These are phyloP conservation scores for Picochlorum sp. DNA, from an alignment of 139 green algal species.

Conservation along the genomic window DNA sequence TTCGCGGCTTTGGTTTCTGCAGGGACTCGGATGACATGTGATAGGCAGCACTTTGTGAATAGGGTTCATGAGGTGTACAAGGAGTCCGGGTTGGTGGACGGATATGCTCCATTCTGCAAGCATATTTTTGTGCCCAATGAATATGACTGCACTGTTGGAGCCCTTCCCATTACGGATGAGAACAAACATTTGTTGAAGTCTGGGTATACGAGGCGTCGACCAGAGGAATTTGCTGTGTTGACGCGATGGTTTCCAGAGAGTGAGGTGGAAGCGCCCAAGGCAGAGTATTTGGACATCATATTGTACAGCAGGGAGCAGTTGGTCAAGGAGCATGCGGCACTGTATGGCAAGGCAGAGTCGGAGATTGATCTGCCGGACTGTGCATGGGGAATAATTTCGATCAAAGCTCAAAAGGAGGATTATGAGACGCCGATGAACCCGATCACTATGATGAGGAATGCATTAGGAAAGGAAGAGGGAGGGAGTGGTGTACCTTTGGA, in stretches of 20 bases:
- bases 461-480: slow-evolving; percentile 78
- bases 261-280: slow-evolving; percentile 43
- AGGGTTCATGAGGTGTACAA: slow-evolving; percentile 45
- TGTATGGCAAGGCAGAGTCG: slow-evolving; percentile 33
- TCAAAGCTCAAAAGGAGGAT: slow-evolving; percentile 74
- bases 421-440: slow-evolving; percentile 88
- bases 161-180: slow-evolving; percentile 60
- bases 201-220: slow-evolving; percentile 60
- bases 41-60: slow-evolving; percentile 47
- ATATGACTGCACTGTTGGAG: slow-evolving; percentile 45
- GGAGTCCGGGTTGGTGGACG: slow-evolving; percentile 51
- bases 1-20: background rate
- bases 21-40: slow-evolving; percentile 10
- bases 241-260: slow-evolving; percentile 56
- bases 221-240: slow-evolving; percentile 81
- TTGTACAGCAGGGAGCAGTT: slow-evolving; percentile 88
- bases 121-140: slow-evolving; percentile 91
- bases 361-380: slow-evolving; percentile 36
- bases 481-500: slow-evolving; percentile 81
- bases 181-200: slow-evolving; percentile 63
- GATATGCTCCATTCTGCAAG: slow-evolving; percentile 95
- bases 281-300: slow-evolving; percentile 85
- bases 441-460: slow-evolving; percentile 94
- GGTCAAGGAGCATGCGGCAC: slow-evolving; percentile 60
- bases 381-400: slow-evolving; percentile 90